These are phyloP conservation scores for Podospora australis DNA, from an alignment of 495 filamentous ascomycete genomes.

Conservation along the genomic window DNA sequence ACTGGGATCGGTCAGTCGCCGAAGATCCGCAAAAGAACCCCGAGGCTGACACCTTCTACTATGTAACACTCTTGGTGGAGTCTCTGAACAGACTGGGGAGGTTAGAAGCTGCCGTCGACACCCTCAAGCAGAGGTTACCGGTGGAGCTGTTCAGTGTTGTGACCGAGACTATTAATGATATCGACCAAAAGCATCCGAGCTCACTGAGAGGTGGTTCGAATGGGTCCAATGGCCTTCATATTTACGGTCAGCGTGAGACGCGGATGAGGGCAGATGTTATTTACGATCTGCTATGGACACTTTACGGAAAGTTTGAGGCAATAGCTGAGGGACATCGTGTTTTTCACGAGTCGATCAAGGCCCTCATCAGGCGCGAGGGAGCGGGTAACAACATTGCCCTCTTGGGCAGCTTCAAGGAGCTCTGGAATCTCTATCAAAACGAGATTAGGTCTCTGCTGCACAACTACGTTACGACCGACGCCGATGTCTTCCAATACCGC, in stretches of 20 bases:
- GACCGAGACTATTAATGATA: slow-evolving; percentile 87
- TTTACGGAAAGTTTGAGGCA: slow-evolving; percentile 94
- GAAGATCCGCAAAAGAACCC: slow-evolving; percentile 89
- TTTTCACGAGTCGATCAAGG: slow-evolving; percentile 81
- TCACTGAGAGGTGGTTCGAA: slow-evolving; percentile 50
- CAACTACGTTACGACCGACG: slow-evolving; percentile 94
- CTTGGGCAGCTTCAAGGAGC: slow-evolving; percentile 76
- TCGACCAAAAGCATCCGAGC: slow-evolving; percentile 83
- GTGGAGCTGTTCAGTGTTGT: slow-evolving; percentile 92
- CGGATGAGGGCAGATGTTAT: slow-evolving; percentile 74
- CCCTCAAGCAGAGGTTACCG: slow-evolving; percentile 84
- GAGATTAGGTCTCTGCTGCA: slow-evolving; percentile 88
- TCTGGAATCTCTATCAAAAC: slow-evolving; percentile 77
- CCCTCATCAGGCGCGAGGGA: slow-evolving; percentile 72
- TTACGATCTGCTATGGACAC: slow-evolving; percentile 79
- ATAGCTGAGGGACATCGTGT: slow-evolving; percentile 95
- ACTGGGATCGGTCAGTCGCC: slow-evolving; percentile 58
- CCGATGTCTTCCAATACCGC: slow-evolving; percentile 56
- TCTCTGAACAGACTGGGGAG: slow-evolving; percentile 80
- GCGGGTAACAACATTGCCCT: slow-evolving; percentile 52
- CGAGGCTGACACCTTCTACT: slow-evolving; percentile 89
- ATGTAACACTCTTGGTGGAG: slow-evolving; percentile 83
- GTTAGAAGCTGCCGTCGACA: slow-evolving; percentile 78
- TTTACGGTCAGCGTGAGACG: slow-evolving; percentile 58
- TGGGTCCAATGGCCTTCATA: slow-evolving; percentile 54